Evolutionary conservation across 2,329 filamentous ascomycete species (phyloP), one percentile per base, ranked within the genome.

Genomic region (Paecilomyces variotii): DNA sequence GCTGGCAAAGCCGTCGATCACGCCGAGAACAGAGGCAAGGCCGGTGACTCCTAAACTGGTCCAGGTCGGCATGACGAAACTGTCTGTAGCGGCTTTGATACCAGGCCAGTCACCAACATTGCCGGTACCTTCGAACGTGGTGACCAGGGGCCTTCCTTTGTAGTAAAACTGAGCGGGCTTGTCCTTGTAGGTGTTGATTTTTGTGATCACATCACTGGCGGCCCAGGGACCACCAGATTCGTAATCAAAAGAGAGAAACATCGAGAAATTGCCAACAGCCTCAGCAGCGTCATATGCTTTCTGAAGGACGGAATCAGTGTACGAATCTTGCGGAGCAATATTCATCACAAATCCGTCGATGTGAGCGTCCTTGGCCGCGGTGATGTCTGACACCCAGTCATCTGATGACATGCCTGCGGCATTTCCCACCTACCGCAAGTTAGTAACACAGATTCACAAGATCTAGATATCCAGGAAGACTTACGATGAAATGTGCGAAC

Each of bases 1-100:
- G 58, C 69, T 74, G 58, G 79, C 70, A 26, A 68, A 63, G 3
- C 76, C 76, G 56, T 78, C 72, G 34, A 77, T 70, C 25, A 64
- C 65, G 28, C 63, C 60, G 19, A 70, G 56, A 19, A 71, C 65
- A 9, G 64, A 57, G 1, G 65, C 63, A 11, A 72, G 62, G 2
- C 66, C 65, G 3, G 62, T 58, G 0, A 69, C 67, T 2, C 72
- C 70, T 2, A 74, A 61, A 14, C 71, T 75, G 0, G 74, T 74
- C 75, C 74, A 81, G 39, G 78, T 75, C 0, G 80, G 80, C 0
- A 82, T 72, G 59, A 79, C 76, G 64, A 77, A 78, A 57, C 73
- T 73, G 14, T 68, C 67, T 0, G 73, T 73, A 14, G 65, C 64
- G 9, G 65, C 63, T 59, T 78, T 80, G 67, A 80, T 79, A 2